Percentiles rank a stretch among this genome's conserved stretches.
Evolutionary conservation across 1,139 yeast species (phyloP).

Genomic region (Lodderomyces oxycetoniae): DNA sequence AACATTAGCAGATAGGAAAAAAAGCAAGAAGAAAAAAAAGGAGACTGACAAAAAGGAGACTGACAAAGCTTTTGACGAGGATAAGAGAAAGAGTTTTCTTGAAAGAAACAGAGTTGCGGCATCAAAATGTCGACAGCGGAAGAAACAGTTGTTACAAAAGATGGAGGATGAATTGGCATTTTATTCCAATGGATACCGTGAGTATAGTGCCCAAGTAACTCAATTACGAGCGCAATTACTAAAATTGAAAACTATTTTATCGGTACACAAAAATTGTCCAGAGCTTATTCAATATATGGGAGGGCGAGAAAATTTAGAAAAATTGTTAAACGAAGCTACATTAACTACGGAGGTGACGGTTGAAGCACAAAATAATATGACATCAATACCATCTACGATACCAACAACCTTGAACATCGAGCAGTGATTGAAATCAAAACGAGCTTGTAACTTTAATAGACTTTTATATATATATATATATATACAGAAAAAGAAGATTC

Average conservation of each 20-base stretch:
- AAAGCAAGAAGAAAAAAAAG: slow-evolving; percentile 20
- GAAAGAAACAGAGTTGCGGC: slow-evolving; percentile 96
- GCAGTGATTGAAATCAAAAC: too few relatives aligned
- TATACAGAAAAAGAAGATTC: too few relatives aligned
- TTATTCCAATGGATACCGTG: slow-evolving; percentile 68
- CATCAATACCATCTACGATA: slow-evolving; percentile 19
- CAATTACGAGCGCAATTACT: slow-evolving; percentile 58
- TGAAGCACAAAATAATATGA: slow-evolving; percentile 15
- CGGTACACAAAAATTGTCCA: slow-evolving; percentile 39
- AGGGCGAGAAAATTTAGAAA: slow-evolving; percentile 33
- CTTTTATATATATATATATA: too few relatives aligned
- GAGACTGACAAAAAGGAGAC: slow-evolving; percentile 5
- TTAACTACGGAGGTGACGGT: slow-evolving; percentile 22
- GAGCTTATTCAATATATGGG: slow-evolving; percentile 33
- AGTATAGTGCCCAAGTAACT: slow-evolving; percentile 54
- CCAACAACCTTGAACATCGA: slow-evolving; percentile 17
- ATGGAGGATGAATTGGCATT: slow-evolving; percentile 74
- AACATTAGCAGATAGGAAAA: slow-evolving; percentile 1
- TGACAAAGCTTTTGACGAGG: slow-evolving; percentile 25
- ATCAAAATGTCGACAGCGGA: slow-evolving; percentile 89
- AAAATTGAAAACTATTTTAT: slow-evolving; percentile 38
- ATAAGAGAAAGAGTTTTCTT: slow-evolving; percentile 73
- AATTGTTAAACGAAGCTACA: slow-evolving; percentile 30
- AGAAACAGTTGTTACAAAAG: slow-evolving; percentile 80
- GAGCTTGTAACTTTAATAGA: neutral